phyloP scores from a whole-genome alignment of 768 basidiomycete genomes.

The Lanmaoa pseudosensibilis region DNA sequence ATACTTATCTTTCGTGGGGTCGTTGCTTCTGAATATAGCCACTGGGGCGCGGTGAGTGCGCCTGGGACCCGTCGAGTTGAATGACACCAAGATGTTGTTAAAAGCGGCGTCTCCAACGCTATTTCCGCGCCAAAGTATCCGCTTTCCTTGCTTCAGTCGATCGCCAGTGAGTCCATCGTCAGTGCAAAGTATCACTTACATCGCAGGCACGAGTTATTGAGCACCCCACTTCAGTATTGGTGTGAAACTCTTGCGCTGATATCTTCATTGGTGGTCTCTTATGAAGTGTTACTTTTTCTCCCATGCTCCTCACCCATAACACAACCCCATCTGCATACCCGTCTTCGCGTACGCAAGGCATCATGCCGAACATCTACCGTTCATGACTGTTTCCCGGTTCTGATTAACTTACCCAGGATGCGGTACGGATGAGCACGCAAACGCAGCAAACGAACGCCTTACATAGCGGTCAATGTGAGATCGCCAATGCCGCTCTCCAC shows the following conservation, averaged over 20 bases:
- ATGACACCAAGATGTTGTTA: background rate
- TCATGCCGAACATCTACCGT: conserved; percentile 48
- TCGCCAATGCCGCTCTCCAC: conserved; percentile 41
- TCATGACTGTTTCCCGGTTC: background rate
- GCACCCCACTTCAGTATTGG: conserved; percentile 13
- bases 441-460: conserved; percentile 40
- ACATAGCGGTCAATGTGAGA: conserved; percentile 31
- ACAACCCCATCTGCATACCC: conserved; percentile 45
- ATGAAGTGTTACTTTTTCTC: conserved; percentile 51
- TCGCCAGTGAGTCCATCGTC: conserved; percentile 16
- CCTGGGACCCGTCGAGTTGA: background rate
- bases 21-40: background rate
- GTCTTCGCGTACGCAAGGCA: conserved; percentile 34
- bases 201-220: background rate
- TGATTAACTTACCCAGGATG: conserved; percentile 31
- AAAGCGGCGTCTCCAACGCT: background rate
- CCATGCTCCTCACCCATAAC: conserved; percentile 37
- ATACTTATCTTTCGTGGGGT: conserved; percentile 8
- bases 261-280: background rate
- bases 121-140: conserved; percentile 1
- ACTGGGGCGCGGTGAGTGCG: conserved; percentile 1
- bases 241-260: background rate
- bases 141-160: conserved; percentile 12
- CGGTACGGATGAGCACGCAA: conserved; percentile 37
- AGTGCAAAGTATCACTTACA: background rate